Base-by-base conservation (phyloP, 148 eudicot genomes). In the Simmondsia chinensis region DNA sequence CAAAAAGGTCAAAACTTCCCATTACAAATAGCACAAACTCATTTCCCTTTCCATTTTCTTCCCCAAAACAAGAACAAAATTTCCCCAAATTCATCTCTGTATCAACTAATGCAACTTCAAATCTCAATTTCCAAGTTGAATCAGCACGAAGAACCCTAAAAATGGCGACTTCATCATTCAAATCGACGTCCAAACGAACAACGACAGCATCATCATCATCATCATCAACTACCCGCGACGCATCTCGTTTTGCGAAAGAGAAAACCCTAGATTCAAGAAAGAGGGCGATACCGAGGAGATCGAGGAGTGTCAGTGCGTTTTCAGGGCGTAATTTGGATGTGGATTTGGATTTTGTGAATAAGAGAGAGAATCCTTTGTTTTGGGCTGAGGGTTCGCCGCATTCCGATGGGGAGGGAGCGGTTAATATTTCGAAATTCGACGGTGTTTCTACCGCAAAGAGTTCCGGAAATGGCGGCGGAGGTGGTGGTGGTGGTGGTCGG, bases 131-230 rank as follows among this genome's bases (percentile, higher is more conserved):
- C 33, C 1, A 39, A 19, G n/a, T 14, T 6, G 40, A 7, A n/a
- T n/a, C n/a, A n/a, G n/a, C n/a, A n/a, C n/a, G n/a, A n/a, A n/a
- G n/a, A n/a, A n/a, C 14, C 20, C 12, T 4, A 7, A 42, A 34
- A 48, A 77, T 82, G 91, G 76, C 85, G 0, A 57, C 71, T 13
- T 60, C 93, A 2, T 65, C 93, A 23, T 82, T 70, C 76, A 78
- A 67, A 57, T 75, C 86, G 22, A 66, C 57, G 34, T 54, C 86
- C 36, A 64, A 56, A 56, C 55, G 76, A 64, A 61, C 57, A 20
- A 56, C 23, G 9, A 34, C 68, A 4, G 8, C 62, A 26, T 56
- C 33, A 3, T 35, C 19, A n/a, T 50, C 50, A 39, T 34, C 16
- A 12, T 14, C 15, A 19, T 33, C 9, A 13, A 32, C 43, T 9